phyloP scores from a whole-genome alignment of 805 yeast genomes.

The Cephaloascus fragrans region DNA sequence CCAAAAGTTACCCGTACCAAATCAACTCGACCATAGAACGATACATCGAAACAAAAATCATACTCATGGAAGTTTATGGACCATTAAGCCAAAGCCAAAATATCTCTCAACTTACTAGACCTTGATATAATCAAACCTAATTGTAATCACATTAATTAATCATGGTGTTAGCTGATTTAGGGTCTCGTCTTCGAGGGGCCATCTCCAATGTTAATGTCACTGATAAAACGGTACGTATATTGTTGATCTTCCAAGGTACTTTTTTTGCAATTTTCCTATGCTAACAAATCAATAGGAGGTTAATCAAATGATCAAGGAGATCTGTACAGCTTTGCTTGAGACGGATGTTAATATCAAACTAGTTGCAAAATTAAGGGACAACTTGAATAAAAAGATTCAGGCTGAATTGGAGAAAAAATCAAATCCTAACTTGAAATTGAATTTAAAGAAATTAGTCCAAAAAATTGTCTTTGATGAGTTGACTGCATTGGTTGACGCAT shows the following conservation, averaged over 20 bases:
- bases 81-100: no score
- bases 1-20: no score
- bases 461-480: constrained; percentile 93
- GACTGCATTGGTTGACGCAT: constrained; percentile 72
- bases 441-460: constrained; percentile 74
- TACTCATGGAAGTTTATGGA: no score
- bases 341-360: constrained; percentile 88
- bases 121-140: no score
- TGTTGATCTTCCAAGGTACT: no score
- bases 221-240: neutral
- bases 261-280: no score
- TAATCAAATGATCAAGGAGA: constrained; percentile 63
- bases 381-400: constrained; percentile 39
- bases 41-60: no score
- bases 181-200: constrained; percentile 31
- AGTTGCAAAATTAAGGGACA: constrained; percentile 68
- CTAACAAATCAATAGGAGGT: constrained; percentile 18
- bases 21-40: no score
- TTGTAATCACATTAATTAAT: no score
- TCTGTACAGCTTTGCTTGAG: constrained; percentile 83
- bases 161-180: constrained; percentile 38
- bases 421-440: constrained; percentile 43
- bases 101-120: no score
- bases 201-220: constrained; percentile 27
- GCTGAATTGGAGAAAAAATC: constrained; percentile 40